Percentiles rank a stretch among this genome's conserved stretches.
Conservation (phyloP, 352 stramenopile genomes). For the Globisporangium irregulare region DNA sequence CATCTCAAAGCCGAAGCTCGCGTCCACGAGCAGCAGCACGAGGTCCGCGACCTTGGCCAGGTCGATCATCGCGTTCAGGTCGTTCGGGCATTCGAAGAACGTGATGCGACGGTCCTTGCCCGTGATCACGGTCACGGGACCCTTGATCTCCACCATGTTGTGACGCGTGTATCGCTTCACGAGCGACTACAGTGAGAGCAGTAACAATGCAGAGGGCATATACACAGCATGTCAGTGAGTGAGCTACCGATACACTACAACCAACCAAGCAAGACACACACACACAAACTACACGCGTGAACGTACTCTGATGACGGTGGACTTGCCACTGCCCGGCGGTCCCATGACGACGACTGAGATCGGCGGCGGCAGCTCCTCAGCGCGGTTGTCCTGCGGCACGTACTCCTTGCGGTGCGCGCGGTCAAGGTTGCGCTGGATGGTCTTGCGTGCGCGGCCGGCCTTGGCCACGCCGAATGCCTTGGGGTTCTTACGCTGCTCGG, state of each 20-base stretch:
- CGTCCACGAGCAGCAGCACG: constrained; percentile 98
- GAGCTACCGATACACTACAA: neutral
- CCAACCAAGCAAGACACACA: neutral
- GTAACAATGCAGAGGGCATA: neutral
- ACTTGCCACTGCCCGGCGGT: constrained; percentile 96
- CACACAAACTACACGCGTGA: neutral
- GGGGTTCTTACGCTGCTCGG: constrained; percentile 94
- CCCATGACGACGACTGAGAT: constrained; percentile 98
- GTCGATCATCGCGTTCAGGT: constrained; percentile 92
- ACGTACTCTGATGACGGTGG: constrained; percentile 93
- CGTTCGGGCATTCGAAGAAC: constrained; percentile 98
- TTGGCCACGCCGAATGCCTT: constrained; percentile 98
- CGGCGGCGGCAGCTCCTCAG: constrained; percentile 88
- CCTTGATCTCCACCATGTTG: constrained; percentile 95
- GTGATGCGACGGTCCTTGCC: constrained; percentile 98
- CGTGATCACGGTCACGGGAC: constrained; percentile 98
- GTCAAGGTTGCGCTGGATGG: constrained; percentile 98
- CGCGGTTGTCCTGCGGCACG: constrained; percentile 85
- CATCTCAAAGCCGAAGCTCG: constrained; percentile 99
- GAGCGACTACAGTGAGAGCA: constrained; percentile 60
- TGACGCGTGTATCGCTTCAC: constrained; percentile 99
- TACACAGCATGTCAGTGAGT: neutral
- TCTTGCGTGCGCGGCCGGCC: constrained; percentile 93
- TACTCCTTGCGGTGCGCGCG: constrained; percentile 97
- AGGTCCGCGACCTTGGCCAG: constrained; percentile 99